Percentiles rank a stretch among this genome's conserved stretches.
Evolutionary conservation across 2,329 filamentous ascomycete genomes (phyloP).

Genomic region (Neopestalotiopsis sp.): DNA sequence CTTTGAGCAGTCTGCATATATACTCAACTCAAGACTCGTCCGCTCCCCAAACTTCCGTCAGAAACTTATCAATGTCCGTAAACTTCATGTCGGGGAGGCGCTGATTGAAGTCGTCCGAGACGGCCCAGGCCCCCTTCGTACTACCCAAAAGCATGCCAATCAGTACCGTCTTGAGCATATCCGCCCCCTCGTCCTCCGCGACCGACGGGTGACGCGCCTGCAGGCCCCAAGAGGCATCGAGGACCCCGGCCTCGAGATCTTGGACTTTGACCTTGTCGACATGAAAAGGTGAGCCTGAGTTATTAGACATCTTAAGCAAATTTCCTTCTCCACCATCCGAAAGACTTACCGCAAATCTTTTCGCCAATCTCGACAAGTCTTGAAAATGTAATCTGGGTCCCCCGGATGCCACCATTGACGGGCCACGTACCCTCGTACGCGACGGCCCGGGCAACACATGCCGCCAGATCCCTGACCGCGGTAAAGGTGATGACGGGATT

Average conservation of each 20-base stretch:
- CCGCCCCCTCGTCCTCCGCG: slow-evolving; percentile 37
- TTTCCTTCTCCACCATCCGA: background rate
- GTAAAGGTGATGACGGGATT: slow-evolving; percentile 49
- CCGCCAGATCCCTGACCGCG: slow-evolving; percentile 47
- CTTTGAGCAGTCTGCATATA: too few relatives aligned
- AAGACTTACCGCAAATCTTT: slow-evolving; percentile 44
- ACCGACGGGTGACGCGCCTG: slow-evolving; percentile 35
- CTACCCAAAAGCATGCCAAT: slow-evolving; percentile 47
- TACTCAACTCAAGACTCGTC: slow-evolving; percentile 31
- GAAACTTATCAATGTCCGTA: slow-evolving; percentile 44
- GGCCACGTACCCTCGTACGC: slow-evolving; percentile 52
- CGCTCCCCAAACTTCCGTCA: slow-evolving; percentile 38
- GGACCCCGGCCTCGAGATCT: slow-evolving; percentile 50
- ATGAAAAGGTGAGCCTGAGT: slow-evolving; percentile 38
- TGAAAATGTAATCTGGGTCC: slow-evolving; percentile 38
- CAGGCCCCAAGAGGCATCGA: slow-evolving; percentile 47
- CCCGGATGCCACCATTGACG: slow-evolving; percentile 43
- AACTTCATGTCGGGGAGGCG: slow-evolving; percentile 50
- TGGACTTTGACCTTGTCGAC: slow-evolving; percentile 50
- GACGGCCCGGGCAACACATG: slow-evolving; percentile 42
- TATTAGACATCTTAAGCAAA: too few relatives aligned
- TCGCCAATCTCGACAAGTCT: slow-evolving; percentile 45
- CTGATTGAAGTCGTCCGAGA: slow-evolving; percentile 48
- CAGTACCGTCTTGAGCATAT: slow-evolving; percentile 41
- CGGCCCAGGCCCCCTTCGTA: slow-evolving; percentile 46